A percentile compares a stretch with the other conserved stretches of the same genome.
These are phyloP conservation scores for Entonaema liquescens DNA, from an alignment of 495 filamentous ascomycete genomes.

Conservation along the genomic window DNA sequence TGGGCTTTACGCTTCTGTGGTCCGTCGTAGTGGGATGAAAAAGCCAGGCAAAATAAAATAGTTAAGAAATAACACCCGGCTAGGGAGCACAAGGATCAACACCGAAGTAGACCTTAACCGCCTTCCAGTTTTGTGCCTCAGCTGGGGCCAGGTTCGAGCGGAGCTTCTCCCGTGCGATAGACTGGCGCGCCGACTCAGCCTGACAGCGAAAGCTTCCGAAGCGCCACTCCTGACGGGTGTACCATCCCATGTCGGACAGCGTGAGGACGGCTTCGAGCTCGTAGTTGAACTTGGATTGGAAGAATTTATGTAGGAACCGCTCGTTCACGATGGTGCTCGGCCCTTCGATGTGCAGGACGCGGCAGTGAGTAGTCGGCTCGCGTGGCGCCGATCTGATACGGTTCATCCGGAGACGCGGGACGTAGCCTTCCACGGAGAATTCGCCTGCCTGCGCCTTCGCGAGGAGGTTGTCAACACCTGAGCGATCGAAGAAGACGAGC, in stretches of 20 bases:
- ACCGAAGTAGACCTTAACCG: conserved; percentile 29
- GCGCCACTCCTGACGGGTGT: conserved; percentile 46
- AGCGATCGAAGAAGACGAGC: conserved; percentile 51
- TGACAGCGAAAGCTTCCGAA: conserved; percentile 57
- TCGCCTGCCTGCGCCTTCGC: conserved; percentile 6
- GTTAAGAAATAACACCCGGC: background rate
- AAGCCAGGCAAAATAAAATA: background rate
- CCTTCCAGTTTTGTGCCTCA: background rate
- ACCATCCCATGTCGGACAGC: conserved; percentile 27
- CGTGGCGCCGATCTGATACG: conserved; percentile 28
- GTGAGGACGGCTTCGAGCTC: conserved; percentile 52
- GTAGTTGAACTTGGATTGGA: conserved; percentile 50
- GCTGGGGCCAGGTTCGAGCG: background rate
- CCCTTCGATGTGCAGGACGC: conserved; percentile 52
- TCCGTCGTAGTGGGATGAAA: background rate
- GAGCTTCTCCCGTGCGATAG: conserved; percentile 44
- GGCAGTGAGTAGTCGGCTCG: conserved; percentile 16
- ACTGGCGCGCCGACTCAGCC: conserved; percentile 50
- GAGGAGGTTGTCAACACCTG: conserved; percentile 31
- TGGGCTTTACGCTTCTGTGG: background rate
- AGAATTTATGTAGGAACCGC: conserved; percentile 46
- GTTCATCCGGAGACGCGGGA: conserved; percentile 34
- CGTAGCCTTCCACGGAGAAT: conserved; percentile 29
- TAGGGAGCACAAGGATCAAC: conserved; percentile 30
- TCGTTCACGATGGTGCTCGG: conserved; percentile 40